These are phyloP conservation scores for Sporothrix protearum DNA, from an alignment of 2,329 filamentous ascomycete genomes.

Conservation along the genomic window DNA sequence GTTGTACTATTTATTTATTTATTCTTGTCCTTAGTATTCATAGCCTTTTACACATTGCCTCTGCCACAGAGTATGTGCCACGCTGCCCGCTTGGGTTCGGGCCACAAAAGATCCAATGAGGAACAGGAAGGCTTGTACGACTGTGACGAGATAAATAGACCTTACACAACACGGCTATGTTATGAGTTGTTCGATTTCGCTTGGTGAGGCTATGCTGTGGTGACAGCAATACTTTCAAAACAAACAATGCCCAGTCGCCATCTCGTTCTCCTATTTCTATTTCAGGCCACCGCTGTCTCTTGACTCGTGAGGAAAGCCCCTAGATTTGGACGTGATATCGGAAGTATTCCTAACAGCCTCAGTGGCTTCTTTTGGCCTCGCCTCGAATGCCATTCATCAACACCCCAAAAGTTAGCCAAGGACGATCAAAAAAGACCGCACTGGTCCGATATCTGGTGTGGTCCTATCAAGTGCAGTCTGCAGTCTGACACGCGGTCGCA, in stretches of 20 bases:
- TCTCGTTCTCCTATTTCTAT: neutral
- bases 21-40: no score
- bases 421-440: neutral
- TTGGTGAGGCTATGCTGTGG: neutral
- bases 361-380: neutral
- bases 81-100: neutral
- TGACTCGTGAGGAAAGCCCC: neutral
- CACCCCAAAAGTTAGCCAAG: neutral
- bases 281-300: neutral
- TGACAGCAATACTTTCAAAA: neutral
- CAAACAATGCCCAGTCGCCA: neutral
- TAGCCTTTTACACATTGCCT: neutral
- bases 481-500: neutral
- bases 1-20: neutral
- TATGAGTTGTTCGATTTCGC: neutral
- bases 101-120: constrained; percentile 6
- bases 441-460: neutral
- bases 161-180: constrained; percentile 8
- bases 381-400: neutral
- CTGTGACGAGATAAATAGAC: constrained; percentile 15
- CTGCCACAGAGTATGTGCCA: neutral
- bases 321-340: neutral
- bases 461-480: neutral
- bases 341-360: neutral
- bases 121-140: constrained; percentile 10